Conservation (phyloP, 2,329 filamentous ascomycete species). For the Colletotrichum caudatum region DNA sequence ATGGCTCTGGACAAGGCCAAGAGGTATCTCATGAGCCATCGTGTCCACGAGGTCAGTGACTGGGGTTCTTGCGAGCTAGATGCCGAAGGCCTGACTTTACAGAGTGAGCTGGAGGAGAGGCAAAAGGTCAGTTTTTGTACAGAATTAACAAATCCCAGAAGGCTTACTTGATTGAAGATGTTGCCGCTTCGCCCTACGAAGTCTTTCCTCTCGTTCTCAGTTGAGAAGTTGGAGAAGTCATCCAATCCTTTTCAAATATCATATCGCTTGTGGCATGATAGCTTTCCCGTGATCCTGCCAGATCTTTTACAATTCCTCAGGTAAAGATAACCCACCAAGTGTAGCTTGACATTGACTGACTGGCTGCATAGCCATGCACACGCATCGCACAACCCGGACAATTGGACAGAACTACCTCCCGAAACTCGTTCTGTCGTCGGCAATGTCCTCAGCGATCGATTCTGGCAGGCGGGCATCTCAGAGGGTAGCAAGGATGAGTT, state of each 20-base stretch:
- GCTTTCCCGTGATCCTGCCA: slow-evolving; percentile 85
- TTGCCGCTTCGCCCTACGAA: slow-evolving; percentile 90
- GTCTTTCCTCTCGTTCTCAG: slow-evolving; percentile 90
- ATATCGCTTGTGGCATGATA: slow-evolving; percentile 84
- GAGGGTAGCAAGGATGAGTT: slow-evolving; percentile 97
- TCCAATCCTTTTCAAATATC: slow-evolving; percentile 81
- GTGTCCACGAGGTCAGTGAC: slow-evolving; percentile 81
- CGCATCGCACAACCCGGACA: slow-evolving; percentile 86
- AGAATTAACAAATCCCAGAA: neutral
- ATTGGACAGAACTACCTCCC: slow-evolving; percentile 81
- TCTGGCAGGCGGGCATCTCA: slow-evolving; percentile 98
- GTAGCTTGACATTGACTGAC: neutral
- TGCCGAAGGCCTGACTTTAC: slow-evolving; percentile 81
- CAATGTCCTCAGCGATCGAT: slow-evolving; percentile 90
- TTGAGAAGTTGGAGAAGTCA: slow-evolving; percentile 84
- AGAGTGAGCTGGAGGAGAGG: slow-evolving; percentile 81
- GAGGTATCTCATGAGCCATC: slow-evolving; percentile 78
- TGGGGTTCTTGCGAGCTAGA: slow-evolving; percentile 86
- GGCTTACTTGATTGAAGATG: slow-evolving; percentile 55
- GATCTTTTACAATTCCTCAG: slow-evolving; percentile 86
- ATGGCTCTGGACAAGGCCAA: slow-evolving; percentile 85
- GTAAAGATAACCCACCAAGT: slow-evolving; percentile 52
- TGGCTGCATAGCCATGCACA: slow-evolving; percentile 77
- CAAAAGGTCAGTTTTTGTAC: slow-evolving; percentile 65
- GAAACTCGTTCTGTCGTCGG: slow-evolving; percentile 84